Conservation (phyloP, 1,284 basidiomycete species). For the Takashimella koratensis region DNA sequence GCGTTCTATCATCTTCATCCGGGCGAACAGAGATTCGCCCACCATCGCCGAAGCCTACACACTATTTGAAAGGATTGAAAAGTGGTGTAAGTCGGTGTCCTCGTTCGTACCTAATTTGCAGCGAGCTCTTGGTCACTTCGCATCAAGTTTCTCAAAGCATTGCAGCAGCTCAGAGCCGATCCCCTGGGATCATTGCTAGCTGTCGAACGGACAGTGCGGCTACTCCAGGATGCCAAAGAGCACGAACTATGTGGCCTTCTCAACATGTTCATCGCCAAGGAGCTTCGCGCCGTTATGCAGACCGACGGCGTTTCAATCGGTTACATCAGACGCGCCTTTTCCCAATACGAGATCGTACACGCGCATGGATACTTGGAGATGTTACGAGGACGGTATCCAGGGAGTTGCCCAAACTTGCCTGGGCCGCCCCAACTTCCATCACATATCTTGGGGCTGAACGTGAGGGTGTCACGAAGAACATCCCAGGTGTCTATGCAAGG, state of each 20-base stretch:
- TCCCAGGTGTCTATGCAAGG: too few species aligned
- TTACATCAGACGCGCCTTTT: slow-evolving; percentile 14
- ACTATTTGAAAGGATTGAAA: neutral
- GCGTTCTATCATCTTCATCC: neutral
- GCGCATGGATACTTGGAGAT: neutral
- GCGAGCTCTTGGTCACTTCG: neutral
- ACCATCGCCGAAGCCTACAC: neutral
- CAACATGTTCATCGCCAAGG: slow-evolving; percentile 15
- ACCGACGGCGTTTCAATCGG: slow-evolving; percentile 13
- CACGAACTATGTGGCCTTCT: slow-evolving; percentile 19
- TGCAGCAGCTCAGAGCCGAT: slow-evolving; percentile 1
- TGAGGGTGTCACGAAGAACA: too few species aligned
- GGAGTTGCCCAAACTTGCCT: slow-evolving; percentile 1
- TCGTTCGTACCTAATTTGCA: neutral
- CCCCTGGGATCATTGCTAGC: slow-evolving; percentile 6
- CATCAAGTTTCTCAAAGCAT: slow-evolving; percentile 5
- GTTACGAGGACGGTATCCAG: neutral
- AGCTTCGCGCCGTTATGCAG: slow-evolving; percentile 10
- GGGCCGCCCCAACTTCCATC: slow-evolving; percentile 6
- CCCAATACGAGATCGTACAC: neutral
- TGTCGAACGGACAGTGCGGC: slow-evolving; percentile 16
- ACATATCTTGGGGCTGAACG: too few species aligned
- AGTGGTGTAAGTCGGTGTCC: neutral
- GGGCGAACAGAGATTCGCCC: neutral
- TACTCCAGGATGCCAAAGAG: slow-evolving; percentile 10